A percentile compares a stretch with the other conserved stretches of the same genome.
Evolutionary conservation across 2,329 filamentous ascomycete species (phyloP).

Genomic region (Daldinia sp.): DNA sequence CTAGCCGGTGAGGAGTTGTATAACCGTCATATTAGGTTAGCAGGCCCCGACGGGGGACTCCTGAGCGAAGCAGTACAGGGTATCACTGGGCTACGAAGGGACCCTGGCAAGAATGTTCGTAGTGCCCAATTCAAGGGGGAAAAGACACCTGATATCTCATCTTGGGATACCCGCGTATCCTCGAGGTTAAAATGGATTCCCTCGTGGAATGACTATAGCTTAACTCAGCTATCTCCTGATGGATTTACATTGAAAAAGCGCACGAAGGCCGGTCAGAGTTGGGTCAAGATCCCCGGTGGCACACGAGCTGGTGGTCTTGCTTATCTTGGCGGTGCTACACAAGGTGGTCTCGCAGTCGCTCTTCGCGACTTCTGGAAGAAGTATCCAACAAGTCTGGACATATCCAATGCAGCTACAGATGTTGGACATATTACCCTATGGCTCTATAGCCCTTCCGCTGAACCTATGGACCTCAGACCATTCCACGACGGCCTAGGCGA

Average conservation of each 20-base stretch:
- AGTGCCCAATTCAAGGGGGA: conserved; percentile 63
- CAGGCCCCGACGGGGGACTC: conserved; percentile 66
- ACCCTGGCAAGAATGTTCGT: conserved; percentile 63
- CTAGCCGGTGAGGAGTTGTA: conserved; percentile 65
- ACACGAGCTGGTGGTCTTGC: conserved; percentile 67
- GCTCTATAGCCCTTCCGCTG: conserved; percentile 69
- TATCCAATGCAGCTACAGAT: conserved; percentile 63
- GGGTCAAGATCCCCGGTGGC: conserved; percentile 69
- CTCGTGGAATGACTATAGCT: conserved; percentile 67
- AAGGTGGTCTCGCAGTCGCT: conserved; percentile 70
- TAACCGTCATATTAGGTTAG: conserved; percentile 69
- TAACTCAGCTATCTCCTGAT: conserved; percentile 69
- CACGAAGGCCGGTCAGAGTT: conserved; percentile 67
- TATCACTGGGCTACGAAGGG: conserved; percentile 68
- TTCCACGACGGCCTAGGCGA: conserved; percentile 70
- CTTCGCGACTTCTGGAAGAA: conserved; percentile 73
- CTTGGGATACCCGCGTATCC: conserved; percentile 61
- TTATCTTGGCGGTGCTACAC: conserved; percentile 68
- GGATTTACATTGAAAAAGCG: conserved; percentile 72
- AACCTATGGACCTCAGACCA: conserved; percentile 67
- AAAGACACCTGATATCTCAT: conserved; percentile 57
- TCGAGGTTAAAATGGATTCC: conserved; percentile 67
- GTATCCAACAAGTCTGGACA: conserved; percentile 69
- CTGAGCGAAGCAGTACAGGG: conserved; percentile 70
- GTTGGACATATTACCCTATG: conserved; percentile 67